A percentile compares a stretch with the other conserved stretches of the same genome.
These are phyloP conservation scores for Tagetes erecta DNA, from an alignment of 129 eudicot genomes.

Conservation along the genomic window DNA sequence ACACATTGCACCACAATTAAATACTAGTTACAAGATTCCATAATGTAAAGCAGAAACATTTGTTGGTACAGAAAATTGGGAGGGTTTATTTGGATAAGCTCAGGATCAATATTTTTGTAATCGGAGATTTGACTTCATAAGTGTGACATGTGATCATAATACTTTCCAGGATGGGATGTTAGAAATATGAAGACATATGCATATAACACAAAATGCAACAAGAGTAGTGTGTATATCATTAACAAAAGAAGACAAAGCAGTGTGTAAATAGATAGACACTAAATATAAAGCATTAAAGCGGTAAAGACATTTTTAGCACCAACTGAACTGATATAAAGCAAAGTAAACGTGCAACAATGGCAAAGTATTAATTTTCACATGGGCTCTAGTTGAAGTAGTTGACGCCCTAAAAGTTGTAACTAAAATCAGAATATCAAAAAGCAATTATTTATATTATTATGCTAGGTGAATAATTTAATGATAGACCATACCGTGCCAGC, in stretches of 20 bases:
- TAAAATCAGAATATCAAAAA: conserved; percentile 8
- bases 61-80: too few species aligned
- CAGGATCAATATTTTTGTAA: too few species aligned
- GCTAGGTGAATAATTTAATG: conserved; percentile 2
- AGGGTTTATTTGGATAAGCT: too few species aligned
- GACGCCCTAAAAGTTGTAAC: not conserved
- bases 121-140: too few species aligned
- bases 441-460: not conserved
- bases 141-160: too few species aligned
- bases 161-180: not conserved
- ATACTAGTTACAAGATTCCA: not conserved
- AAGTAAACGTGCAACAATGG: not conserved
- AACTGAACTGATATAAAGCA: not conserved
- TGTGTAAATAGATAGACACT: not conserved
- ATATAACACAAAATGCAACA: not conserved
- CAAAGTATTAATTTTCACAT: conserved; percentile 1
- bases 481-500: conserved; percentile 67
- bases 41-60: not conserved
- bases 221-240: not conserved
- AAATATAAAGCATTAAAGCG: not conserved
- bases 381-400: not conserved
- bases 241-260: not conserved
- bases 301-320: too few species aligned
- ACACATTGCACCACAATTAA: not conserved
- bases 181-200: not conserved